Conservation (phyloP, 441 rosid genomes). For the Cnidoscolus chayamansa region DNA sequence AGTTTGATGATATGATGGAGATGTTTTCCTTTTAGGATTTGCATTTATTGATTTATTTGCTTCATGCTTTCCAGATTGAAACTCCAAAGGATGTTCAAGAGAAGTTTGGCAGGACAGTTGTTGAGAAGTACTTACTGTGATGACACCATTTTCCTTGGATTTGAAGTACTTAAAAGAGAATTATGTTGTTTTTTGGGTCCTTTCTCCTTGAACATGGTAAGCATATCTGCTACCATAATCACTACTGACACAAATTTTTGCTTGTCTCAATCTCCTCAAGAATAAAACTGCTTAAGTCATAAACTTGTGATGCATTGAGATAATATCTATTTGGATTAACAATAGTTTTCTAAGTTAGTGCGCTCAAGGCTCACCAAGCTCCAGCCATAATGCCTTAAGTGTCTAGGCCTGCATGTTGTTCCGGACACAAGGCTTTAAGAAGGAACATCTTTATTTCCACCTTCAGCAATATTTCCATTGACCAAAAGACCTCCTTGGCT, state of each 20-base stretch:
- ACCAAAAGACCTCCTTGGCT: too few relatives aligned
- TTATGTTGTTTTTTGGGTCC: neutral
- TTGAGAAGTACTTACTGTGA: constrained; percentile 71
- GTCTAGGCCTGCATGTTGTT: too few relatives aligned
- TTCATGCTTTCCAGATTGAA: constrained; percentile 53
- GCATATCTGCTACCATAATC: neutral
- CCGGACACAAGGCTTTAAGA: too few relatives aligned
- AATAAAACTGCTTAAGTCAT: neutral
- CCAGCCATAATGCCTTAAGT: too few relatives aligned
- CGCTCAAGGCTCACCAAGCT: too few relatives aligned
- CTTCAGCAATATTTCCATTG: too few relatives aligned
- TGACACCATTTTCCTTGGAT: neutral
- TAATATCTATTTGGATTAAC: too few relatives aligned
- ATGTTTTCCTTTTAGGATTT: neutral
- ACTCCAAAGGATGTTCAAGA: constrained; percentile 91
- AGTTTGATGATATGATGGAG: neutral
- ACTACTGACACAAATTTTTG: neutral
- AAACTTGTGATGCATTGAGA: neutral
- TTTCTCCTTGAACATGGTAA: neutral
- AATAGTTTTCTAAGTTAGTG: too few relatives aligned
- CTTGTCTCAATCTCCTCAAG: neutral
- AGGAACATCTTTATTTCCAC: too few relatives aligned
- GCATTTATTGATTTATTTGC: neutral
- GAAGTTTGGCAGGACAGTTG: constrained; percentile 89
- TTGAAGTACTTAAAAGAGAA: neutral